Base-by-base conservation (phyloP, 2,329 filamentous ascomycete species). In the Myriosclerotinia curreyana region DNA sequence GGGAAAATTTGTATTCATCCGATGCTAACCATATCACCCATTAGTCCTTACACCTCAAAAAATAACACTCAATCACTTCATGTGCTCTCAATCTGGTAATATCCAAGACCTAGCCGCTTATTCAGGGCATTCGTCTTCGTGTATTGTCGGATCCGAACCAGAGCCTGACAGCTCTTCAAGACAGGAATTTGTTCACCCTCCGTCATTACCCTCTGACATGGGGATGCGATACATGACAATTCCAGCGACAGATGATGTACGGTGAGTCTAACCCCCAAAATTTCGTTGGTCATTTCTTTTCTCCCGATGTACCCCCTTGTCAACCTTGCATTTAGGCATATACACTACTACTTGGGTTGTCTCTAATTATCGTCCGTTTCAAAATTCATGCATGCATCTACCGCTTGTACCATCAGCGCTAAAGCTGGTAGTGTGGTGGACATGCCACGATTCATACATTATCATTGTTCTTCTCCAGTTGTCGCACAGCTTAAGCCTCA, bases 11-110 rank as follows among this genome's bases (percentile, higher is more conserved):
- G 6, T n/a, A 9, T 36, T 36, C 42, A 46, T 44, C 64, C 63
- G 64, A 58, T 66, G 56, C 70, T 72, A 67, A 72, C 67, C 58
- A 66, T 40, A 34, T 36, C 28, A 31, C 60, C 59, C 49, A 60
- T 55, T 60, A 74, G 72, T 71, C 66, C 71, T 72, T 61, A 64
- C 64, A 66, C 68, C 69, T 66, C 62, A 67, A 64, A 67, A 65
- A 53, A 65, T 71, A 55, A 46, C 68, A 50, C 66, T 71, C 67
- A 69, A 71, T 68, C 70, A 71, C 71, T 74, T 75, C 71, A 75
- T 75, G 74, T 71, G 72, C 71, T 74, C 74, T 65, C 73, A 74
- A 75, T 69, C 73, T 71, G 70, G 69, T 73, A 74, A 73, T 66
- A 70, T 73, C 64, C 71, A 72, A 72, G 72, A 75, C 65, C 65